Base-by-base conservation (phyloP, 257 asterid genomes). In the Rhazya stricta region DNA sequence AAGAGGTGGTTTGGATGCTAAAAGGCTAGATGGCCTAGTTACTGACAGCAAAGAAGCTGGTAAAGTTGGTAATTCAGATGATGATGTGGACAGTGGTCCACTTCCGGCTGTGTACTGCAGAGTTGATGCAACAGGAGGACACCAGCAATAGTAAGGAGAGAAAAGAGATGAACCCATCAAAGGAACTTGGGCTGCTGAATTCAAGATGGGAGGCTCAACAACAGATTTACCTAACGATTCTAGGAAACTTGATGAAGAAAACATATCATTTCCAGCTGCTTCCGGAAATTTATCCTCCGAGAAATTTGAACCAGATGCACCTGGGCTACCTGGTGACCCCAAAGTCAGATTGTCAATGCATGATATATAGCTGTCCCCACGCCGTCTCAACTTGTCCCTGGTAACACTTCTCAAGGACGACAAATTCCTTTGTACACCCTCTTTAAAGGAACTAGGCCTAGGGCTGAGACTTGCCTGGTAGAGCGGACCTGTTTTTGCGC, bases 91-190 rank as follows among this genome's bases (percentile, higher is more conserved):
- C 5, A 84, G 80, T 57, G 76, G 83, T 1, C 83, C 69, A 73
- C 74, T 81, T 61, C 46, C 42, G 15, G 71, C 36, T 15, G 75
- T n/a, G 48, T 62, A 88, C 54, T 82, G 96, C 83, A 81, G 76
- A 8, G 88, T 69, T 18, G 93, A 84, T 37, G 84, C 89, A 75
- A 83, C 85, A 27, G 96, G 90, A 67, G 98, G 98, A 62, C 98
- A 94, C 96, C 97, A 90, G 83, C 97, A 92, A 78, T 92, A 94
- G 68, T 82, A 86, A 73, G 97, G 98, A 71, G 98, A 85, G 67
- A 87, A 67, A 13, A 86, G 79, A 27, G 89, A 76, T 3, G 91
- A 76, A 42, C 79, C 86, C 36, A 86, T 75, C 3, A 79, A 74
- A 50, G 88, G 83, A 67, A 84, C 56, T 76, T 79, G 83, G 10